Conservation (phyloP, 2,329 filamentous ascomycete genomes). For the Epichloe gansuensis region DNA sequence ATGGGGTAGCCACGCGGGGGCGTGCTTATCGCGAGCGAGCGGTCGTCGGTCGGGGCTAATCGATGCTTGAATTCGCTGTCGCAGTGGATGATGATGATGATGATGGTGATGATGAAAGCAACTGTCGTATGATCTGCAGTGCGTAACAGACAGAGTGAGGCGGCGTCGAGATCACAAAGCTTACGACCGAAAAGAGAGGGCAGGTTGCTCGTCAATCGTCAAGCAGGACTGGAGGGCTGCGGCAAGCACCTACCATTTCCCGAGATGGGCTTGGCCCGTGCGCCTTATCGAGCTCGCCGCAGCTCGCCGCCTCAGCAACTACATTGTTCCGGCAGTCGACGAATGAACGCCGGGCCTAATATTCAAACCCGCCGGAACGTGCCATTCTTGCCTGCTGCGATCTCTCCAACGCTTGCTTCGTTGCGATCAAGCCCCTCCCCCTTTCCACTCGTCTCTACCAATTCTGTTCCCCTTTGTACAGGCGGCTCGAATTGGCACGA, state of each 20-base stretch:
- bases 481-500: conserved; percentile 12
- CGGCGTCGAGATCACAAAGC: not conserved
- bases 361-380: not conserved
- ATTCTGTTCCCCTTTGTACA: not conserved
- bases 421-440: not conserved
- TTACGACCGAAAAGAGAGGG: no score
- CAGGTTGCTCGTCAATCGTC: not conserved
- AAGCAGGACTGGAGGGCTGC: not conserved
- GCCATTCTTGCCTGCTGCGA: not conserved
- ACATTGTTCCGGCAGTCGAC: conserved; percentile 13
- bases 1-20: not conserved
- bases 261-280: not conserved
- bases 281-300: not conserved
- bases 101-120: not conserved
- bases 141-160: not conserved
- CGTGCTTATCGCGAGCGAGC: not conserved
- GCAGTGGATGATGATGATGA: not conserved
- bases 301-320: conserved; percentile 4
- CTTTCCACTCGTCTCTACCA: not conserved
- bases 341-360: not conserved
- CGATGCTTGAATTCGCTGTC: not conserved
- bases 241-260: not conserved
- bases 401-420: conserved; percentile 1
- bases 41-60: not conserved
- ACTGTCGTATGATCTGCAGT: not conserved